Percentiles rank a stretch among this genome's conserved stretches.
Conservation (phyloP, 495 filamentous ascomycete genomes). For the Hypoxylon rickii region DNA sequence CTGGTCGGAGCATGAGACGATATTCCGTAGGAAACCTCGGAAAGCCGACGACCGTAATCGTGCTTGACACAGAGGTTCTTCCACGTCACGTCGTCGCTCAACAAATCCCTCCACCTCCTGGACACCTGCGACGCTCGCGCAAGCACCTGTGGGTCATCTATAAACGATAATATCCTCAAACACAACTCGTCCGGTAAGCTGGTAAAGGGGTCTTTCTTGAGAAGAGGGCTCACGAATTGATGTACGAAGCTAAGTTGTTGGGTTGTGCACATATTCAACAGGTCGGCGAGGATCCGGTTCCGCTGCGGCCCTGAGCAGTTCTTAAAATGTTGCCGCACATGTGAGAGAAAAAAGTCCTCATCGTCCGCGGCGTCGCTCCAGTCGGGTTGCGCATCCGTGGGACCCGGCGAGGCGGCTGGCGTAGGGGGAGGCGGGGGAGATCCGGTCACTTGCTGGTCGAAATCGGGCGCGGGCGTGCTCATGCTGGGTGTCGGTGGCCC, state of each 20-base stretch:
- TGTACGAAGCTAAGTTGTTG: conserved; percentile 94
- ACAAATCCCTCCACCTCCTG: conserved; percentile 84
- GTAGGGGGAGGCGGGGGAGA: conserved; percentile 61
- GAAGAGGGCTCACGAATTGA: conserved; percentile 84
- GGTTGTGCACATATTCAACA: conserved; percentile 90
- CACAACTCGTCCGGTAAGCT: conserved; percentile 90
- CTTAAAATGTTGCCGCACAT: conserved; percentile 56
- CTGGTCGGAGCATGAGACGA: conserved; percentile 28
- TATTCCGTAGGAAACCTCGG: conserved; percentile 46
- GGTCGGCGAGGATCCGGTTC: conserved; percentile 72
- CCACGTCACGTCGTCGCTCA: conserved; percentile 97
- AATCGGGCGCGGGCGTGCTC: conserved; percentile 60
- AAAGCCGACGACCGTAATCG: conserved; percentile 70
- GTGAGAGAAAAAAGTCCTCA: conserved; percentile 56
- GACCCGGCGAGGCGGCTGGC: conserved; percentile 60
- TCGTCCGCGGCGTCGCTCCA: conserved; percentile 58
- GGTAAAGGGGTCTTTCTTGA: conserved; percentile 95
- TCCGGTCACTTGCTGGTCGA: conserved; percentile 57
- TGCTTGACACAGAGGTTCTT: conserved; percentile 94
- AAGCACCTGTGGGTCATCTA: conserved; percentile 92
- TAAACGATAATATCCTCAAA: conserved; percentile 85
- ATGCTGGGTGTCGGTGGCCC: conserved; percentile 62
- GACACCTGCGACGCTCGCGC: conserved; percentile 93
- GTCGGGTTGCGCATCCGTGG: conserved; percentile 54
- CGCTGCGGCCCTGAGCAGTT: conserved; percentile 55